phyloP scores from a whole-genome alignment of 1,284 basidiomycete genomes.

The Ustilago shanxiensis region DNA sequence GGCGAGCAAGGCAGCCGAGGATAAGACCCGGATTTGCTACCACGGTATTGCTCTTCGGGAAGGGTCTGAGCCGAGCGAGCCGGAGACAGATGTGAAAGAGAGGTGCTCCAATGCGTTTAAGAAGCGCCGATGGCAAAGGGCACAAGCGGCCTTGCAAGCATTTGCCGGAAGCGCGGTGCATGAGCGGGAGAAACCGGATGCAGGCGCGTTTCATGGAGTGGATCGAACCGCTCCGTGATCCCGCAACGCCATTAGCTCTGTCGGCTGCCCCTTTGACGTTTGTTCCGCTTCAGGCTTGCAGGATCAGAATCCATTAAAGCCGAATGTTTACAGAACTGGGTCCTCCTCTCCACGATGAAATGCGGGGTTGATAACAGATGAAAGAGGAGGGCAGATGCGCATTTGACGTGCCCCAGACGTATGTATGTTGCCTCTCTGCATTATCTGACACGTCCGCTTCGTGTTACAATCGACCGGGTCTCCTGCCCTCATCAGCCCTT shows the following conservation, averaged over 20 bases:
- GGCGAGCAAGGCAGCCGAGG: conserved; percentile 15
- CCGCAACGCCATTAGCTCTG: neutral
- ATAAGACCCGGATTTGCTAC: neutral
- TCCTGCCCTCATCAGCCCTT: neutral
- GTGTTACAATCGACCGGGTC: neutral
- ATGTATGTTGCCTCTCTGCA: neutral
- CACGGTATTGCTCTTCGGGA: neutral
- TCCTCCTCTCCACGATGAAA: conserved; percentile 2
- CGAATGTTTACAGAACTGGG: conserved; percentile 21
- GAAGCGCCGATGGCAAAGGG: neutral
- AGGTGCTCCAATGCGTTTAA: neutral
- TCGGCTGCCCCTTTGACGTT: neutral
- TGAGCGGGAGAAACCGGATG: conserved; percentile 40
- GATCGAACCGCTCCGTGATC: conserved; percentile 7
- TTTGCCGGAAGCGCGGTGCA: conserved; percentile 31
- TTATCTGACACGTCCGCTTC: neutral
- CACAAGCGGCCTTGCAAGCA: conserved; percentile 4
- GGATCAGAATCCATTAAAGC: conserved; percentile 24
- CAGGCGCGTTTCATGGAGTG: conserved; percentile 15
- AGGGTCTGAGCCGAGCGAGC: conserved; percentile 6
- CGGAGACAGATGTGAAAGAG: conserved; percentile 21
- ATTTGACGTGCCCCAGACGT: neutral
- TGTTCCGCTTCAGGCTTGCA: neutral
- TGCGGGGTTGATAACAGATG: conserved; percentile 9
- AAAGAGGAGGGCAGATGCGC: neutral